Conservation (phyloP, 495 filamentous ascomycete genomes). For the Penicillium lividum region DNA sequence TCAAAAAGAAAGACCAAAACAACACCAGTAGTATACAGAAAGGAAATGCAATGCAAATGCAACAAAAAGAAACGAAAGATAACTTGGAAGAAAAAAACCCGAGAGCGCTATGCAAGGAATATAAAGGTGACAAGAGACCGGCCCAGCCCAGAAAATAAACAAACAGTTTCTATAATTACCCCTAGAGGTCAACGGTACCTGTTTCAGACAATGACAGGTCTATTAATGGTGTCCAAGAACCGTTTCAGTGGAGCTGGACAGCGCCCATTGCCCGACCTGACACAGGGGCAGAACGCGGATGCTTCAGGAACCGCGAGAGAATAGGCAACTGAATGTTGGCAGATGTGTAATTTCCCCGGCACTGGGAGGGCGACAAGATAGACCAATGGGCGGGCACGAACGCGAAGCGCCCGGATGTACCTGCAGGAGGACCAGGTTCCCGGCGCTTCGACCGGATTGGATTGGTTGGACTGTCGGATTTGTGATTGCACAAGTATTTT, state of each 20-base stretch:
- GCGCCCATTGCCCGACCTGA: slow-evolving; percentile 19
- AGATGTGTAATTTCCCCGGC: slow-evolving; percentile 19
- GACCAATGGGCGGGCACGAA: slow-evolving; percentile 22
- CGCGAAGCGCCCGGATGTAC: slow-evolving; percentile 27
- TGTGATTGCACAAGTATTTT: background rate
- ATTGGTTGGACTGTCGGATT: background rate
- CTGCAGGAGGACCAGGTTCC: slow-evolving; percentile 16
- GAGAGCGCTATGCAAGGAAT: slow-evolving; percentile 6
- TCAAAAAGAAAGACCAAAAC: slow-evolving; percentile 17
- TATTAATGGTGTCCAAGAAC: slow-evolving; percentile 23
- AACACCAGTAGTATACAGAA: slow-evolving; percentile 20
- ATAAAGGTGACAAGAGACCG: slow-evolving; percentile 5
- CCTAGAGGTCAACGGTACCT: slow-evolving; percentile 15
- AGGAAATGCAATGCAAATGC: slow-evolving; percentile 24
- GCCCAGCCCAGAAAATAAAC: slow-evolving; percentile 18
- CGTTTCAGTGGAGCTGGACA: slow-evolving; percentile 24
- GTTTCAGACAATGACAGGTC: slow-evolving; percentile 32
- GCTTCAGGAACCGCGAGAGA: slow-evolving; percentile 31
- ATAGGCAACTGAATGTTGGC: slow-evolving; percentile 2
- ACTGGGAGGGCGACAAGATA: slow-evolving; percentile 24
- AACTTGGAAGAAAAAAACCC: slow-evolving; percentile 2
- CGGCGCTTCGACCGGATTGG: slow-evolving; percentile 23
- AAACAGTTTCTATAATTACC: slow-evolving; percentile 32
- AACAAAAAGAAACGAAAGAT: slow-evolving; percentile 3
- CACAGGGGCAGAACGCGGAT: slow-evolving; percentile 14